These are phyloP conservation scores for Rusavskia elegans DNA, from an alignment of 495 filamentous ascomycete species.

Conservation along the genomic window DNA sequence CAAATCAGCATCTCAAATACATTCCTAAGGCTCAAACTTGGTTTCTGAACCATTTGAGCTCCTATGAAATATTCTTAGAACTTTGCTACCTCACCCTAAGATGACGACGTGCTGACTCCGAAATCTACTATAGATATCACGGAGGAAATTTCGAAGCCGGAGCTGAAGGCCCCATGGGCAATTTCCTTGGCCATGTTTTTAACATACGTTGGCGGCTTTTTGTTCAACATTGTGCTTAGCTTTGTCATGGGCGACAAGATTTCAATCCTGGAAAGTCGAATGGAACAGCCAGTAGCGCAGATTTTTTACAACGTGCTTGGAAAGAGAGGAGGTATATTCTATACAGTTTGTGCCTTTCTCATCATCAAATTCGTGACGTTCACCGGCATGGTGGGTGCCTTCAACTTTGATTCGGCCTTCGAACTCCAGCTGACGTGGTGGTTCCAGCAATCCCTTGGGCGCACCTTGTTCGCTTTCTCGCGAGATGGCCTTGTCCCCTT, in stretches of 20 bases:
- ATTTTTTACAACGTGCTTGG: constrained; percentile 48
- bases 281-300: constrained; percentile 46
- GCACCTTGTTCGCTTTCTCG: constrained; percentile 47
- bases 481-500: constrained; percentile 42
- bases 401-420: not conserved
- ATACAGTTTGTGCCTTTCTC: constrained; percentile 40
- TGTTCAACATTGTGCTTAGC: constrained; percentile 48
- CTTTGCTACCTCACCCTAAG: too few relatives aligned
- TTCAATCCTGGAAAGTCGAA: constrained; percentile 26
- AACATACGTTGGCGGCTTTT: constrained; percentile 42
- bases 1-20: too few relatives aligned
- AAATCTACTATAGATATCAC: constrained; percentile 7
- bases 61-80: too few relatives aligned
- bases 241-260: constrained; percentile 41
- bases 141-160: constrained; percentile 45
- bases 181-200: constrained; percentile 43
- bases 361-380: constrained; percentile 44
- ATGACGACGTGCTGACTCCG: too few relatives aligned
- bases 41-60: too few relatives aligned
- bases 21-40: too few relatives aligned
- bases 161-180: constrained; percentile 42
- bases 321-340: constrained; percentile 40
- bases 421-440: not conserved
- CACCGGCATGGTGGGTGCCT: constrained; percentile 29
- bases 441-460: constrained; percentile 32